Base-by-base conservation (phyloP, 345 rosid genomes). In the Linum usitatissimum region DNA sequence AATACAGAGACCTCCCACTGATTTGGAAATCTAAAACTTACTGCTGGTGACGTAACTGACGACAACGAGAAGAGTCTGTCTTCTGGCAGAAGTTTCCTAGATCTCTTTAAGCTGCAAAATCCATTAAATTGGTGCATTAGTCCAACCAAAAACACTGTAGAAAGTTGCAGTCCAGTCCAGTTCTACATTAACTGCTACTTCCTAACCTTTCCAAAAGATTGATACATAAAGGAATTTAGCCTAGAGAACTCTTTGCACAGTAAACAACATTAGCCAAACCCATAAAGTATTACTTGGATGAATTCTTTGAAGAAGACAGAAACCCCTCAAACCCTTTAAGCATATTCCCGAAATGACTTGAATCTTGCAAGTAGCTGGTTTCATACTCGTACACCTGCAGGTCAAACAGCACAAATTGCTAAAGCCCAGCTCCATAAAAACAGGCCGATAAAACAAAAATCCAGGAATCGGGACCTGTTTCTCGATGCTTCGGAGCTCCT, bases 281-380 rank as follows among this genome's bases (percentile, higher is more conserved):
- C 5, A 48, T 48, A 61, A 30, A 62, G 8, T 49, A 42, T 62
- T 74, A 80, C 84, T 80, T 80, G 42, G 84, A 3, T 17, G 75
- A 67, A 69, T 53, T 74, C 73, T 77, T 80, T 30, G 81, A 63
- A 5, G 81, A 76, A 67, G 84, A 70, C 39, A 80, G 77, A 72
- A 80, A 77, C 59, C 83, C 83, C 62, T 77, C 79, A 55, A 80
- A 77, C 59, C 79, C 84, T 71, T 74, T 80, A 59, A 80, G 72
- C 53, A 51, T 75, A 65, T 65, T 68, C 42, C 78, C 80, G 45
- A 74, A 64, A 55, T 79, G 78, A 59, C 73, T 60, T 18, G 75
- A 70, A 57, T 79, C 83, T 65, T 76, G 78, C 15, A 79, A 74
- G 63, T 76, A 79, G 54, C 73, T 72, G 19, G 80, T 74, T 69